Evolutionary conservation across 1,284 basidiomycete species (phyloP).

Genomic region (Cryptococcus sp.): DNA sequence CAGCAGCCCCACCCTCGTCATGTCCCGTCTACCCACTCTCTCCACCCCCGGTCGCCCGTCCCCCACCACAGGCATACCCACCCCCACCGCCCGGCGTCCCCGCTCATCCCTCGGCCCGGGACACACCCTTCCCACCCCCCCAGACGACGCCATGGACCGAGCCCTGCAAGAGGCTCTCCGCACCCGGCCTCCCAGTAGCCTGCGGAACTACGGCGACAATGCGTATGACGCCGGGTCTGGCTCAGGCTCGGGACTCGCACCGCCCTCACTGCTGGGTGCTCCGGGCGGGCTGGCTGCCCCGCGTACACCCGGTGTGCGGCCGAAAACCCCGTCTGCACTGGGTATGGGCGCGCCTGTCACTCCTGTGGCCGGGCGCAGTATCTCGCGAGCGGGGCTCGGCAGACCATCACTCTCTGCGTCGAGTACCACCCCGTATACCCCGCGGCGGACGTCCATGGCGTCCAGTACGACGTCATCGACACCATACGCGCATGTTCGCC

Average conservation of each 20-base stretch:
- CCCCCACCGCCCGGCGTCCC: constrained; percentile 36
- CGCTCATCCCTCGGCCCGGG: constrained; percentile 42
- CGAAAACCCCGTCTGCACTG: constrained; percentile 29
- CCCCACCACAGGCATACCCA: constrained; percentile 35
- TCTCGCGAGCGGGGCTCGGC: constrained; percentile 27
- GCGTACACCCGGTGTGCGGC: constrained; percentile 33
- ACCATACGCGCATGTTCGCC: constrained; percentile 21
- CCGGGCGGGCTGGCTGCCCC: constrained; percentile 18
- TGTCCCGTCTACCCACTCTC: constrained; percentile 43
- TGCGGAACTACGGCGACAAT: constrained; percentile 11
- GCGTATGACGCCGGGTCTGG: constrained; percentile 19
- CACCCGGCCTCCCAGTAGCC: constrained; percentile 30
- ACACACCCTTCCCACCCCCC: neutral
- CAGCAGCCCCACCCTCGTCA: neutral
- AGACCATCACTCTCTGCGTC: constrained; percentile 32
- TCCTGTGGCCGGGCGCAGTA: constrained; percentile 26
- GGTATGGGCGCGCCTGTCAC: constrained; percentile 26
- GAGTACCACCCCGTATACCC: constrained; percentile 26
- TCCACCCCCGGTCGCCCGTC: constrained; percentile 39
- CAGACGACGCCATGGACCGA: constrained; percentile 36
- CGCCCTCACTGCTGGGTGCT: constrained; percentile 8
- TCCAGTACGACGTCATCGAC: constrained; percentile 33
- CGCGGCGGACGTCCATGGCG: constrained; percentile 38
- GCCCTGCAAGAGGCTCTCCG: constrained; percentile 39
- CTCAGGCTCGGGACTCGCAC: neutral